A percentile compares a stretch with the other conserved stretches of the same genome.
Evolutionary conservation across 768 basidiomycete genomes (phyloP).

Genomic region (Sarcodon aspratus): DNA sequence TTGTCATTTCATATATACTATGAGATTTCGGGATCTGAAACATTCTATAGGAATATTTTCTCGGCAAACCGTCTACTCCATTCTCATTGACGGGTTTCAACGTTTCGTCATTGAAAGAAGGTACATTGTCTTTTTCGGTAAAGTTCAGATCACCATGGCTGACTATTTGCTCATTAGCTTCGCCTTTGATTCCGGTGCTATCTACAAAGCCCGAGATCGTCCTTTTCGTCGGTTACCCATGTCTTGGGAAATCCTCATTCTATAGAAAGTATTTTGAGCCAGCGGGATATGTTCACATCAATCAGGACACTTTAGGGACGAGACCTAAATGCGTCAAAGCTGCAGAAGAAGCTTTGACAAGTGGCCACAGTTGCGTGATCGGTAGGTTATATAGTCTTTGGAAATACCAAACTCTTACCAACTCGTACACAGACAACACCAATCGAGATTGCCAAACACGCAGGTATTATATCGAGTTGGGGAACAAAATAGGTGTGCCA

Average conservation of each 20-base stretch:
- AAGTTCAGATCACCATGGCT: not conserved
- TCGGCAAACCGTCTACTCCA: slow-evolving; percentile 31
- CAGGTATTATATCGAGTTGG: slow-evolving; percentile 58
- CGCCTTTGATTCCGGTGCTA: slow-evolving; percentile 39
- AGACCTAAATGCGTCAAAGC: slow-evolving; percentile 64
- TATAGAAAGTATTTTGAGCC: slow-evolving; percentile 58
- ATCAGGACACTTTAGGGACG: slow-evolving; percentile 76
- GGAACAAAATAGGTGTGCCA: slow-evolving; percentile 39
- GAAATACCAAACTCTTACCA: not conserved
- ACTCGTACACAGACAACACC: slow-evolving; percentile 64
- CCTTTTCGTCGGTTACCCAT: slow-evolving; percentile 51
- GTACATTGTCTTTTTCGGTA: slow-evolving; percentile 6
- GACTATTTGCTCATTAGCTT: slow-evolving; percentile 19
- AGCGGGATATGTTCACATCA: slow-evolving; percentile 68
- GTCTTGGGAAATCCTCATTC: slow-evolving; percentile 76
- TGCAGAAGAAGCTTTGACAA: slow-evolving; percentile 40
- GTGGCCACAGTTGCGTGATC: slow-evolving; percentile 61
- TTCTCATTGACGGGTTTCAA: slow-evolving; percentile 59
- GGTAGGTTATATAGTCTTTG: slow-evolving; percentile 32
- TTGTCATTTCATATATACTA: too few relatives aligned
- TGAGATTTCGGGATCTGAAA: not conserved
- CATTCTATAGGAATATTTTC: slow-evolving; percentile 62
- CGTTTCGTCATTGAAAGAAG: slow-evolving; percentile 29
- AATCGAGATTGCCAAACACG: slow-evolving; percentile 67
- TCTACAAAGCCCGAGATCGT: slow-evolving; percentile 31